Evolutionary conservation across 768 basidiomycete genomes (phyloP), one percentile per base, ranked within the genome.

Genomic region (Sporobolomyces roseus): DNA sequence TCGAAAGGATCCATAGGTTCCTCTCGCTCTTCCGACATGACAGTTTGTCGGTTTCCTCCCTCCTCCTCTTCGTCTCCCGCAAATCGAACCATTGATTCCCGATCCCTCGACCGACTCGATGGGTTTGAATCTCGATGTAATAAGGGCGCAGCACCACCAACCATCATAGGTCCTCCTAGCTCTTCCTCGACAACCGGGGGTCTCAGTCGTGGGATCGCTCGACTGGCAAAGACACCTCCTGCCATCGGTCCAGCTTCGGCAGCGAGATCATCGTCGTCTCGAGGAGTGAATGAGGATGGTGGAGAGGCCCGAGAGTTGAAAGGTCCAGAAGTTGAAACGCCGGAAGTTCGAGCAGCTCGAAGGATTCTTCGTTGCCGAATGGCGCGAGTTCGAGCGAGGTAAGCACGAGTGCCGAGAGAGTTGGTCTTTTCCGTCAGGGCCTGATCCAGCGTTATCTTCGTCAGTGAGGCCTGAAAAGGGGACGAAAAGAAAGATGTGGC

Each of bases 401-500:
- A 59, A 5, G 65, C 72, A 29, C 61, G 68, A 43, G 73, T 70
- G 9, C 74, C 74, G 46, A 67, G 60, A 29, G 73, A 68, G 54
- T 75, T 66, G 9, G 68, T 61, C 45, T 61, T 60, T 23, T 70
- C 68, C 1, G 68, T 70, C 2, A 70, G 53, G 36, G 56, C 68
- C 61, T 41, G 25, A 12, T n/a, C n/a, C n/a, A n/a, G n/a, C n/a
- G n/a, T n/a, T n/a, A n/a, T n/a, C n/a, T n/a, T n/a, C n/a, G n/a
- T n/a, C n/a, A n/a, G n/a, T n/a, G n/a, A 63, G 30, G 19, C 23
- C 7, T n/a, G n/a, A 36, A 8, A 17, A 63, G 29, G 43, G 43
- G 10, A 4, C 21, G 46, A 12, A 25, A 86, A 86, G 1, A 84
- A 9, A 82, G 64, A 81, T 80, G 1, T 41, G 82, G 79, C 33